Evolutionary conservation across 176 grass and related monocot genomes (phyloP), one percentile per base, ranked within the genome.

Genomic region (Musa beccarii): DNA sequence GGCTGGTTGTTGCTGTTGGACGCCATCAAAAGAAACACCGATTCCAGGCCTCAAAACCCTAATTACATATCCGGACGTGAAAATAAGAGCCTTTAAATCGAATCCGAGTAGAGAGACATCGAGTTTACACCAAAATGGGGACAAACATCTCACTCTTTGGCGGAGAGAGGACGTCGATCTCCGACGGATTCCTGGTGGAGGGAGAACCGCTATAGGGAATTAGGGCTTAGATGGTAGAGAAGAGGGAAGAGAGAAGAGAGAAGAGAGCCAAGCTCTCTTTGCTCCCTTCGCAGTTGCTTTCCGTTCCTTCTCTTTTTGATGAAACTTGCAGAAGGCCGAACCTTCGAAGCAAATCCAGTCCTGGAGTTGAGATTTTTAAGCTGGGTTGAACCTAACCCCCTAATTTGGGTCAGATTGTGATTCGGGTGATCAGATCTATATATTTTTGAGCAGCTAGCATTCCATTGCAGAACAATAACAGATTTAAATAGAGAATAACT

Each of bases 1-100:
- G 52, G 52, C n/a, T 26, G 52, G 52, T 34, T 74, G 71, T 19
- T 74, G 72, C 53, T 56, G 72, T 29, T 56, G 53, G 72, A 74
- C 14, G 72, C 72, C 72, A 74, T 74, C 53, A 19, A 19, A 69
- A 49, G 10, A 69, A 69, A 13, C 14, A 69, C 66, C 28, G 28
- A 23, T 19, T 16, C 28, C 6, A 69, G 15, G 22, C 26, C 10
- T 15, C 28, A 43, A 69, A n/a, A 50, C 16, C 66, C 63, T 66
- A 66, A 14, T 10, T 9, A 49, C 19, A 49, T 11, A 43, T 69
- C 66, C 66, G 49, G 50, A 49, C 28, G 15, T 7, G 29, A 49
- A 69, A 16, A 69, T 49, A 19, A 49, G 26, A 69, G 19, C 29
- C 8, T 19, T 50, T 50, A 69, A 49, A 49, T 69, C 14, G 28